A percentile compares a stretch with the other conserved stretches of the same genome.
phyloP scores from a whole-genome alignment of 345 rosid species.

The Crucihimalaya himalaica region DNA sequence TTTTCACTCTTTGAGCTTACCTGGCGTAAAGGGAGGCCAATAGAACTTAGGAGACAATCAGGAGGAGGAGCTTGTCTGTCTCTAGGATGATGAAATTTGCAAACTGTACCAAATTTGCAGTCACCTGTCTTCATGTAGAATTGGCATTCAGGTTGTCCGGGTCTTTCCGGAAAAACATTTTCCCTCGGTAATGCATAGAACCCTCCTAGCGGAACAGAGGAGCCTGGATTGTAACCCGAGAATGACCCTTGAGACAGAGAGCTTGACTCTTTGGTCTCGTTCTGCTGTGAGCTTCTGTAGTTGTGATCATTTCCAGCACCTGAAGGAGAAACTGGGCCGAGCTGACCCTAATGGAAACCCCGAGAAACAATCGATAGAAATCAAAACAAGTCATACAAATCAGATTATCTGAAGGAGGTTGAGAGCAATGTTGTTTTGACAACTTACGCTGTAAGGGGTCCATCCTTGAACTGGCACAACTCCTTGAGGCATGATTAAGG shows the following conservation, averaged over 20 bases:
- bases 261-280: conserved; percentile 56
- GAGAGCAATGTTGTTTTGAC: conserved; percentile 4
- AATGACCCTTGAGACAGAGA: conserved; percentile 64
- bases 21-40: conserved; percentile 93
- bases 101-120: conserved; percentile 96
- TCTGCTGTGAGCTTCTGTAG: conserved; percentile 64
- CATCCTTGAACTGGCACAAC: conserved; percentile 91
- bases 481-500: conserved; percentile 87
- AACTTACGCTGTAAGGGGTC: conserved; percentile 83
- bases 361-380: neutral
- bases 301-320: conserved; percentile 64
- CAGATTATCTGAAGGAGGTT: neutral
- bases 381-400: conserved; percentile 1
- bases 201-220: conserved; percentile 65
- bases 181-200: conserved; percentile 81
- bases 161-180: conserved; percentile 93
- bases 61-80: conserved; percentile 91
- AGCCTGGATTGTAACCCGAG: conserved; percentile 58
- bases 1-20: conserved; percentile 50
- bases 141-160: conserved; percentile 92
- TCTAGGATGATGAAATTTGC: conserved; percentile 96
- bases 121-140: conserved; percentile 99
- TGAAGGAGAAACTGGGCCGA: conserved; percentile 83
- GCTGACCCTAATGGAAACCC: conserved; percentile 61
- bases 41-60: conserved; percentile 80